Evolutionary conservation across 192 early-diverging fungal genomes (phyloP).

Genomic region (Coemansia reversa): DNA sequence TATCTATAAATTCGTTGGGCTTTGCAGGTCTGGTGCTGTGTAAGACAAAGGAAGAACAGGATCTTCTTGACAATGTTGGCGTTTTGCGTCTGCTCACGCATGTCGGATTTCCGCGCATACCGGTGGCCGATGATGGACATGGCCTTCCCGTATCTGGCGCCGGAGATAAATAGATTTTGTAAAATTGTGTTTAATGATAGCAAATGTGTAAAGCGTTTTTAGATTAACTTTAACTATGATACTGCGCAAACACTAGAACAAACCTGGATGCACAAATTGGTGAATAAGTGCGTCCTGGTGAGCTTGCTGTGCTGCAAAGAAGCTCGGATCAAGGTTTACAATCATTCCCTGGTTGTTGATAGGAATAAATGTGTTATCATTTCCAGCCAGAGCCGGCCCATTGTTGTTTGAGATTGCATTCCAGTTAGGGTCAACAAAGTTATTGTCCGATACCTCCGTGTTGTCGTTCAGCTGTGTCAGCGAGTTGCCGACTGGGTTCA

Average conservation of each 20-base stretch:
- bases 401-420: slow-evolving; percentile 45
- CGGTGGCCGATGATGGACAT: neutral
- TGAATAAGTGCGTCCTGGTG: slow-evolving; percentile 43
- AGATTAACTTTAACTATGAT: neutral
- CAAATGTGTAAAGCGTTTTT: neutral
- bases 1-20: slow-evolving; percentile 66
- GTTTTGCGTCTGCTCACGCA: slow-evolving; percentile 43
- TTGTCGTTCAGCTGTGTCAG: slow-evolving; percentile 51
- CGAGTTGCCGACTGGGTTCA: slow-evolving; percentile 50
- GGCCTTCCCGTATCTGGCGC: neutral
- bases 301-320: slow-evolving; percentile 27
- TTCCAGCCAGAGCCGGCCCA: slow-evolving; percentile 45
- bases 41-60: slow-evolving; percentile 55
- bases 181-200: neutral
- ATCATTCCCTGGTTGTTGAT: slow-evolving; percentile 55
- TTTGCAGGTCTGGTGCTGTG: slow-evolving; percentile 63
- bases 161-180: too few species aligned
- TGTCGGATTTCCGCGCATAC: slow-evolving; percentile 31
- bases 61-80: slow-evolving; percentile 41
- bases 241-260: slow-evolving; percentile 14
- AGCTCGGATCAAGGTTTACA: slow-evolving; percentile 41
- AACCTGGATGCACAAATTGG: slow-evolving; percentile 31
- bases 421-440: slow-evolving; percentile 46
- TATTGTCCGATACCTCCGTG: slow-evolving; percentile 45
- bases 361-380: slow-evolving; percentile 40